These are phyloP conservation scores for Globisporangium middletonii DNA, from an alignment of 352 stramenopile species.

Conservation along the genomic window DNA sequence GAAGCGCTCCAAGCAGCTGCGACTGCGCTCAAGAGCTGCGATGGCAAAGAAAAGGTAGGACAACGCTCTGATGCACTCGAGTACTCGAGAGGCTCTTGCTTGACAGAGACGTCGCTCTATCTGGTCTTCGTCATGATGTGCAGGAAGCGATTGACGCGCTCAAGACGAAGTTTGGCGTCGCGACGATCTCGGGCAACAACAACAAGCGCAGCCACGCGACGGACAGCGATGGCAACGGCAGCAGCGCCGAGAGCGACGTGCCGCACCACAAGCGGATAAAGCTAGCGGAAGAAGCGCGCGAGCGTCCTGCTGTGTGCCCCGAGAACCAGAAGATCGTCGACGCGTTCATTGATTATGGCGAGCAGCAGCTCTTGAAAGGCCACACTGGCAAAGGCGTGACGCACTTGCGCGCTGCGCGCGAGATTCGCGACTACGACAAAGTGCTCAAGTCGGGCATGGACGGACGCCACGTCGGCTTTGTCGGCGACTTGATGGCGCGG, in stretches of 20 bases:
- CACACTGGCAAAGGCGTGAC: constrained; percentile 74
- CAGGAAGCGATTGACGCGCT: constrained; percentile 22
- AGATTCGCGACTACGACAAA: constrained; percentile 47
- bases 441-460: constrained; percentile 40
- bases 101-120: no score
- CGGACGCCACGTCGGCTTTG: constrained; percentile 32
- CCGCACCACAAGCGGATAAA: constrained; percentile 49
- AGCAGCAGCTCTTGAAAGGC: constrained; percentile 44
- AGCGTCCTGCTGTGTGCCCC: constrained; percentile 29
- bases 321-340: constrained; percentile 78
- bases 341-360: constrained; percentile 59
- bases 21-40: constrained; percentile 20
- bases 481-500: constrained; percentile 48
- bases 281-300: constrained; percentile 47
- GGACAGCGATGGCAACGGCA: constrained; percentile 9
- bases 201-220: constrained; percentile 13
- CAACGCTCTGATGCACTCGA: not conserved
- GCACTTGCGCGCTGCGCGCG: constrained; percentile 55
- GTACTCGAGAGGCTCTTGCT: not conserved
- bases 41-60: constrained; percentile 26
- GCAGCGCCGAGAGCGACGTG: constrained; percentile 21
- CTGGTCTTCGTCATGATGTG: no score
- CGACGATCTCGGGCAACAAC: constrained; percentile 17
- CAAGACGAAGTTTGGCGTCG: constrained; percentile 27
- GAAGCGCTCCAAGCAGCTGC: constrained; percentile 28